phyloP scores from a whole-genome alignment of 148 eudicot genomes.

The Arctostaphylos glauca region DNA sequence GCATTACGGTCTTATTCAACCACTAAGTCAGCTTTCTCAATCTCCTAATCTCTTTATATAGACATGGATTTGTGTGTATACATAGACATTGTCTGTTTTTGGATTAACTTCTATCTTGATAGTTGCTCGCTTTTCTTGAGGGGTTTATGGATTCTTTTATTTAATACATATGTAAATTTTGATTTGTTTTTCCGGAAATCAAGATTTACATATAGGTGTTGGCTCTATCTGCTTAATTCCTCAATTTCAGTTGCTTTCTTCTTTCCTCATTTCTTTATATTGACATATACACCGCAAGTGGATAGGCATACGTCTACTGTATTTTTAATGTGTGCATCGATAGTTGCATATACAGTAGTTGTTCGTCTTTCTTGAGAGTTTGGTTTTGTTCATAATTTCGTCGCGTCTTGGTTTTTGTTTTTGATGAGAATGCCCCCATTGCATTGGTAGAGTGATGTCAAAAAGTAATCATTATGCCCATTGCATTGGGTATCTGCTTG shows the following conservation, averaged over 20 bases:
- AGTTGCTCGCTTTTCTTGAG: neutral
- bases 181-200: too few relatives aligned
- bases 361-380: neutral
- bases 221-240: too few relatives aligned
- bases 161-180: too few relatives aligned
- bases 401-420: neutral
- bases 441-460: too few relatives aligned
- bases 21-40: conserved; percentile 1
- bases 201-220: too few relatives aligned
- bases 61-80: neutral
- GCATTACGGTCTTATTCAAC: neutral
- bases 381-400: neutral
- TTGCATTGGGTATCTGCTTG: neutral
- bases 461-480: neutral
- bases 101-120: too few relatives aligned
- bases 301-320: neutral
- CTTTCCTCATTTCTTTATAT: too few relatives aligned
- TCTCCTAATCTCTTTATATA: neutral
- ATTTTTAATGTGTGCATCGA: neutral
- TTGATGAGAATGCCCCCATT: neutral
- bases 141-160: too few relatives aligned
- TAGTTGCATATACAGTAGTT: neutral
- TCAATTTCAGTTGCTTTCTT: too few relatives aligned
- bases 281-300: too few relatives aligned
- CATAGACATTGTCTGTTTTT: too few relatives aligned